phyloP scores from a whole-genome alignment of 768 basidiomycete genomes.

The Auriscalpium vulgare region DNA sequence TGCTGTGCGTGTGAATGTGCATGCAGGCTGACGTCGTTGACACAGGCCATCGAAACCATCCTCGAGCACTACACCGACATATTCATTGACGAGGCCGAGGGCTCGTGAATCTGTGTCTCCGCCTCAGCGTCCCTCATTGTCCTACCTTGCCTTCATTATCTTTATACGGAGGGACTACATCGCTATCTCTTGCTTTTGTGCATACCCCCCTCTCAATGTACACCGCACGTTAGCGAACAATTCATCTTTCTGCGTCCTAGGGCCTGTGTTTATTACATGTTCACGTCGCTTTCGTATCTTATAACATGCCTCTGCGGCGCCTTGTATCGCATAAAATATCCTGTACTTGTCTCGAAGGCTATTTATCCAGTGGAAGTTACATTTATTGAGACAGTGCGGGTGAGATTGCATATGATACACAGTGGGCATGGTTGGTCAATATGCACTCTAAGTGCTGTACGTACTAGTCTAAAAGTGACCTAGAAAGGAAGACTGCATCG shows the following conservation, averaged over 20 bases:
- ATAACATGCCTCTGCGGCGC: too few species aligned
- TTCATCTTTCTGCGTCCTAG: neutral
- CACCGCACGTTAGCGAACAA: neutral
- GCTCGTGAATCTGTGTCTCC: slow-evolving; percentile 18
- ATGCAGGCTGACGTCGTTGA: neutral
- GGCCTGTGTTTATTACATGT: too few species aligned
- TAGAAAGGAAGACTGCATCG: too few species aligned
- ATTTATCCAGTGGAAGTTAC: too few species aligned
- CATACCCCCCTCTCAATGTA: slow-evolving; percentile 8
- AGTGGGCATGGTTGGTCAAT: too few species aligned
- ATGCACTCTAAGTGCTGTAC: too few species aligned
- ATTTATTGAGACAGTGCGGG: too few species aligned
- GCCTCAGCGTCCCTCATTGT: neutral
- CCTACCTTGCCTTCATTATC: neutral
- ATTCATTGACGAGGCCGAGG: slow-evolving; percentile 83
- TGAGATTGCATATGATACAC: too few species aligned
- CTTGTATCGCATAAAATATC: too few species aligned
- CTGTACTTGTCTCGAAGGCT: too few species aligned
- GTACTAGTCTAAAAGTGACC: too few species aligned
- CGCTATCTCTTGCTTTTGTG: slow-evolving; percentile 10
- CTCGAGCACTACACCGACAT: slow-evolving; percentile 92
- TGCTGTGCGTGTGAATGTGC: neutral
- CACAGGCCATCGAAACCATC: slow-evolving; percentile 90
- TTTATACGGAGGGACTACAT: slow-evolving; percentile 9
- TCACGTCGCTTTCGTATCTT: too few species aligned